Base-by-base conservation (phyloP, 768 basidiomycete genomes). In the Tylopilus subfusipes region DNA sequence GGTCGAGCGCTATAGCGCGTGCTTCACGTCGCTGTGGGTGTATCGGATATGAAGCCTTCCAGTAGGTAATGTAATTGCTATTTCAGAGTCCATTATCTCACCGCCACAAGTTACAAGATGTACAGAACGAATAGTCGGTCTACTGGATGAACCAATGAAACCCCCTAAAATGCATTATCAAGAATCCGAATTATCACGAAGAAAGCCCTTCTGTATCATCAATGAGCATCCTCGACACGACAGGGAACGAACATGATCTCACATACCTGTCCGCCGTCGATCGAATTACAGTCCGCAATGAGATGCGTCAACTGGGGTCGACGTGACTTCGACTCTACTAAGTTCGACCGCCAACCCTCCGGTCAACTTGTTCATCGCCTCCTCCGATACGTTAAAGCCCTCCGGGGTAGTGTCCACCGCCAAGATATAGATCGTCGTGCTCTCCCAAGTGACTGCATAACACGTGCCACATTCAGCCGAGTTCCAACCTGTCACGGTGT, bases 311-410 rank as follows among this genome's bases (percentile, higher is more conserved):
- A 85, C 78, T 55, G 79, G 67, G 4, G 54, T 68, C 6, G 78
- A 69, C 10, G 65, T 71, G 13, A 81, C 81, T 14, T 72, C 43
- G 21, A 85, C 73, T 24, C 77, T 68, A 10, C 85, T 85, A 24
- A 80, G 63, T 33, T 73, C 62, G 39, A 65, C 72, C 0, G 77
- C 84, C 59, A 78, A 68, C 33, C 71, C 73, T 45, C 71, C 68
- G 12, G 83, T 85, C 55, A 85, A 64, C 14, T 59, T 61, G 55
- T 84, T 77, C 81, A 85, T 80, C n/a, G 83, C 82, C 21, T 62
- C 68, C 57, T 76, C 60, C 1, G 81, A 76, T 27, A 84, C 65
- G 53, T 79, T 81, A 59, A 81, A 83, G 8, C 74, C 77, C 0
- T 57, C 56, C 3, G 5, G 25, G 11, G 61, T 57, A 18, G 45